Evolutionary conservation across 139 green algal species (phyloP).

Genomic region (Spirogloea muscicola): DNA sequence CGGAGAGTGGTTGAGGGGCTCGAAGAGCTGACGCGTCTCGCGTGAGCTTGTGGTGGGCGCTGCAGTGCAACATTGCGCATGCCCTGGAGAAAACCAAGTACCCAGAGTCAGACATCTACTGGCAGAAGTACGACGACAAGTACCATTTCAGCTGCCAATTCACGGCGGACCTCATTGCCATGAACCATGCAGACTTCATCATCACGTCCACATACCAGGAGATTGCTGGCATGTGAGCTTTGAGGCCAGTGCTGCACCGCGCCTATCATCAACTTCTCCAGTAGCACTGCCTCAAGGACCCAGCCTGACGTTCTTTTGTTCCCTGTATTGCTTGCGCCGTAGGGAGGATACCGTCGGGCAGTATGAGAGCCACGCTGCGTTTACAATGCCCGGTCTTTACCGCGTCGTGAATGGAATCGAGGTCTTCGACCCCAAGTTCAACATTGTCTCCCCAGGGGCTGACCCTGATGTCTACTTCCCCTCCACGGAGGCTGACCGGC

Average conservation of each 20-base stretch:
- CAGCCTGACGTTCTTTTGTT: too few relatives aligned
- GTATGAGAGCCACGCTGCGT: constrained; percentile 70
- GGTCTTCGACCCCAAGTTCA: constrained; percentile 76
- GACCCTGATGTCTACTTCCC: constrained; percentile 79
- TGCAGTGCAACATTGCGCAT: constrained; percentile 77
- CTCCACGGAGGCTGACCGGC: constrained; percentile 55
- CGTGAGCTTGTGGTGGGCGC: too few relatives aligned
- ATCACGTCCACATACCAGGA: constrained; percentile 57
- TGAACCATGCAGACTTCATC: constrained; percentile 80
- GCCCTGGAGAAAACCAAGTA: constrained; percentile 82
- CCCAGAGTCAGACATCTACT: constrained; percentile 65
- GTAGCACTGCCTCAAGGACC: too few relatives aligned
- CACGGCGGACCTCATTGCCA: constrained; percentile 76
- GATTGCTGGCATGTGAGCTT: constrained; percentile 28
- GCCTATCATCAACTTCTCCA: too few relatives aligned
- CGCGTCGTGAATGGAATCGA: constrained; percentile 66
- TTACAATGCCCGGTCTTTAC: constrained; percentile 76
- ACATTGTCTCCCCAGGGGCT: constrained; percentile 77
- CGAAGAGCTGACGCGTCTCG: too few relatives aligned
- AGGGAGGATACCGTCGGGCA: constrained; percentile 61
- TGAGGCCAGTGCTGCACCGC: too few relatives aligned
- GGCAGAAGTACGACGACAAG: constrained; percentile 54
- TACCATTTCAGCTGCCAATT: constrained; percentile 83
- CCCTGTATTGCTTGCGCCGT: background rate
- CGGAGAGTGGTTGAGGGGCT: too few relatives aligned